Base-by-base conservation (phyloP, 306 rosid genomes). In the Psophocarpus tetragonolobus region DNA sequence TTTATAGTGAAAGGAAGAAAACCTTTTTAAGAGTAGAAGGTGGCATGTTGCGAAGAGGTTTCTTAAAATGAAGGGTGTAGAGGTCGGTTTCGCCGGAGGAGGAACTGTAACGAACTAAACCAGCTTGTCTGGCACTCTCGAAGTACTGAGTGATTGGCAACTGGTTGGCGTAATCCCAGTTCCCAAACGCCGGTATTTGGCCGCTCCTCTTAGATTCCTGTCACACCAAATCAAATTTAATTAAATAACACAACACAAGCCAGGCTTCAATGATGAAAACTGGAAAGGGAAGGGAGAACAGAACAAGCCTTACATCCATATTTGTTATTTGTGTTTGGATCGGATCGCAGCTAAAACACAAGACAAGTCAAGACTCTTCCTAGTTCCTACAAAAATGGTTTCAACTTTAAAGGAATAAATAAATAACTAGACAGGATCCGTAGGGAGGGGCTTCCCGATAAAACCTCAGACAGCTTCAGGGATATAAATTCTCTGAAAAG, bases 111-210 rank as follows among this genome's bases (percentile, higher is more conserved):
- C 96, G 89, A 71, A 94, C 85, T 85, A 94, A 76, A 23, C 98
- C 97, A 1, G 93, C 97, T 24, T 94, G 97, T 41, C 97, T 88
- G 0, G 98, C 93, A 23, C 85, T 87, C 73, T 92, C 98, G 42
- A 95, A 95, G 68, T 92, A 95, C 85, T 95, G 97, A 65, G 97
- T 95, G 69, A 95, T 95, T 50, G 98, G 97, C 21, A 92, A 57
- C 57, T 95, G 89, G 50, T 89, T 91, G 0, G 96, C 87, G 38
- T 83, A 86, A 47, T 95, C 98, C 98, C 98, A 95, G 86, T 95
- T 87, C 4, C 98, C 97, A 51, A 95, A 95, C 44, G 93, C 91
- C 14, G 98, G 97, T 63, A 95, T 87, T 54, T 92, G 95, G 1
- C 91, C 93, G 14, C 97, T 92, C 74, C 88, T 88, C 82, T 79